These are phyloP conservation scores for Letharia columbiana DNA, from an alignment of 495 filamentous ascomycete genomes.

Conservation along the genomic window DNA sequence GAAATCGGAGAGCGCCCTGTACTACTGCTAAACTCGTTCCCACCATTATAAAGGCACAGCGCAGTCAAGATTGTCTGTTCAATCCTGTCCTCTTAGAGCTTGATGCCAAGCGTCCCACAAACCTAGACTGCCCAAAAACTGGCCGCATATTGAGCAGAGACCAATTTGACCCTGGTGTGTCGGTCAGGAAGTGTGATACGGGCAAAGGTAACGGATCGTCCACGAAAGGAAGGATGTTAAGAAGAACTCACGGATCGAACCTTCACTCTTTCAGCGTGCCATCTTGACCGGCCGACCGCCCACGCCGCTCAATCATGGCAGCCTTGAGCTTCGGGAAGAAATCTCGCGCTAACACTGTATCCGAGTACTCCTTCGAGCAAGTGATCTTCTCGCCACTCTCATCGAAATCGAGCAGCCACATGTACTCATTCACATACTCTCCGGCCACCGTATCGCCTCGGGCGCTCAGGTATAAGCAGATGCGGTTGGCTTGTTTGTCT, in stretches of 20 bases:
- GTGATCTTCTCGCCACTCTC: slow-evolving; percentile 29
- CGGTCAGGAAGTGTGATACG: background rate
- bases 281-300: background rate
- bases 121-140: background rate
- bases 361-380: slow-evolving; percentile 32
- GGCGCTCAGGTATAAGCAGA: slow-evolving; percentile 25
- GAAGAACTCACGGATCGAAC: background rate
- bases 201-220: background rate
- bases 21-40: background rate
- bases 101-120: background rate
- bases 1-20: background rate
- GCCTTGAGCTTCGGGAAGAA: slow-evolving; percentile 29
- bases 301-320: slow-evolving; percentile 22
- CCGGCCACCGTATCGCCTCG: slow-evolving; percentile 23
- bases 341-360: slow-evolving; percentile 30
- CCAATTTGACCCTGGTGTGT: background rate
- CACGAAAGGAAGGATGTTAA: no score
- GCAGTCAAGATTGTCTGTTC: background rate
- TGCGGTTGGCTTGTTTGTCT: slow-evolving; percentile 19
- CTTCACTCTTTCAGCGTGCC: background rate
- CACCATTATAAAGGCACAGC: background rate
- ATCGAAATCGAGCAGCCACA: slow-evolving; percentile 38
- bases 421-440: slow-evolving; percentile 31
- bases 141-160: background rate
- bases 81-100: background rate